Percentiles rank a stretch among this genome's conserved stretches.
Conservation (phyloP, 2,329 filamentous ascomycete genomes). For the Claviceps lovelessii region DNA sequence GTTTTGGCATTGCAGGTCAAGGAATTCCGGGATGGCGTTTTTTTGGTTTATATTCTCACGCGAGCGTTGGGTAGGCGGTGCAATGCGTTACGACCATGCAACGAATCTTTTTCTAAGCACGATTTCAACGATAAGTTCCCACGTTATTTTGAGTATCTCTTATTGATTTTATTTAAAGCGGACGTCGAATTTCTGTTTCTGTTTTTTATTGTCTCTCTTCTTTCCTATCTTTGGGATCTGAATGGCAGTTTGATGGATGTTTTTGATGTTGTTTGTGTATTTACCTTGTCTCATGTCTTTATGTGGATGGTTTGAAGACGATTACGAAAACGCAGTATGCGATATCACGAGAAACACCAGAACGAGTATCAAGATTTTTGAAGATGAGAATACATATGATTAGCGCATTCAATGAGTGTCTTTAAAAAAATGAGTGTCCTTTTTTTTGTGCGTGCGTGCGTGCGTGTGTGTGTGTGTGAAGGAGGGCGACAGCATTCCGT, state of each 20-base stretch:
- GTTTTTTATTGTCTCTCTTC: neutral
- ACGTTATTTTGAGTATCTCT: neutral
- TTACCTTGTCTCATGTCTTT: constrained; percentile 9
- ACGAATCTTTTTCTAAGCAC: constrained; percentile 9
- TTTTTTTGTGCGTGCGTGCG: too few relatives aligned
- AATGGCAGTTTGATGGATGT: neutral
- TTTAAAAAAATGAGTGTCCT: too few relatives aligned
- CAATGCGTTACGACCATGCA: constrained; percentile 16
- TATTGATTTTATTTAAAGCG: neutral
- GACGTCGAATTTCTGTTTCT: neutral
- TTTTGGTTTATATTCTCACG: too few relatives aligned
- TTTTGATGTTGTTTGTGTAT: constrained; percentile 12
- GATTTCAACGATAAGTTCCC: constrained; percentile 22
- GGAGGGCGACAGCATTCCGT: too few relatives aligned
- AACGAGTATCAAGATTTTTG: constrained; percentile 7
- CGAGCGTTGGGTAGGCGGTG: constrained; percentile 8
- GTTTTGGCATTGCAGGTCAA: neutral
- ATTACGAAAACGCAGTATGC: neutral
- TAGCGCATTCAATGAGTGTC: constrained; percentile 6
- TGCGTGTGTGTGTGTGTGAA: too few relatives aligned
- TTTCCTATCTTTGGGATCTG: neutral
- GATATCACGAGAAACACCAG: constrained; percentile 5
- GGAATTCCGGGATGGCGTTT: too few relatives aligned
- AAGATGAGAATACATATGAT: constrained; percentile 6
- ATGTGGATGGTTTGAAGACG: constrained; percentile 1